Percentiles rank a stretch among this genome's conserved stretches.
These are phyloP conservation scores for Cystofilobasidium macerans DNA, from an alignment of 768 basidiomycete species.

Conservation along the genomic window DNA sequence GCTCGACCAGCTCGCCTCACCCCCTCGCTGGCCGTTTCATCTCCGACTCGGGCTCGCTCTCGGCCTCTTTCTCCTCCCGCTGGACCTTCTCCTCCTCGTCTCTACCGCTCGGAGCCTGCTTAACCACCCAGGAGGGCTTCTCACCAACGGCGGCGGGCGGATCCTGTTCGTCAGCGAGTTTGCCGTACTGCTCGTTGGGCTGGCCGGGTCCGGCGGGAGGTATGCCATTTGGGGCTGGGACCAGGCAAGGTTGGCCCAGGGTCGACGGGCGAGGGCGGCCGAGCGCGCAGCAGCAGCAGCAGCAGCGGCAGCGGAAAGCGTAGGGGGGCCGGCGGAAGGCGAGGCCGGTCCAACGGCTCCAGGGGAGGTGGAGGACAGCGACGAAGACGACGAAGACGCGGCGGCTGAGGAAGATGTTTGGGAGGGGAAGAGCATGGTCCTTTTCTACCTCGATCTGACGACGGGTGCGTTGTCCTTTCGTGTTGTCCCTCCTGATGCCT, in stretches of 20 bases:
- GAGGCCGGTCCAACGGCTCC: neutral
- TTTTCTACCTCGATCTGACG: constrained; percentile 83
- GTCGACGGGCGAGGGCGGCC: constrained; percentile 41
- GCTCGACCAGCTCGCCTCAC: constrained; percentile 84
- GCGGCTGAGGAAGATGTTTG: constrained; percentile 41
- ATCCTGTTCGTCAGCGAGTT: constrained; percentile 97
- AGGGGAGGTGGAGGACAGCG: constrained; percentile 7
- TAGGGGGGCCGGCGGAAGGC: no score
- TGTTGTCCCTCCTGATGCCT: neutral
- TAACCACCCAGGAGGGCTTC: constrained; percentile 61
- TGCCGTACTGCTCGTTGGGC: constrained; percentile 74
- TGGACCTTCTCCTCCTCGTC: constrained; percentile 60
- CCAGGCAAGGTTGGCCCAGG: constrained; percentile 62
- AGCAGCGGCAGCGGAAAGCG: neutral
- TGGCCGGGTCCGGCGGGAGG: constrained; percentile 49
- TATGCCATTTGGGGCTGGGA: constrained; percentile 75
- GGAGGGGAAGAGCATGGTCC: constrained; percentile 97
- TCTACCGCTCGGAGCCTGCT: constrained; percentile 48
- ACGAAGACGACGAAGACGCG: neutral
- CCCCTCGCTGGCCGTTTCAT: constrained; percentile 41
- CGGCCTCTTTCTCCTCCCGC: constrained; percentile 63
- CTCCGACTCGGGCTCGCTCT: constrained; percentile 57
- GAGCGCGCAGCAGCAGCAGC: constrained; percentile 45
- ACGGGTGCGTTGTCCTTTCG: constrained; percentile 52
- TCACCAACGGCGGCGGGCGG: no score